phyloP scores from a whole-genome alignment of 352 stramenopile species.

The Phytophthora pistaciae region DNA sequence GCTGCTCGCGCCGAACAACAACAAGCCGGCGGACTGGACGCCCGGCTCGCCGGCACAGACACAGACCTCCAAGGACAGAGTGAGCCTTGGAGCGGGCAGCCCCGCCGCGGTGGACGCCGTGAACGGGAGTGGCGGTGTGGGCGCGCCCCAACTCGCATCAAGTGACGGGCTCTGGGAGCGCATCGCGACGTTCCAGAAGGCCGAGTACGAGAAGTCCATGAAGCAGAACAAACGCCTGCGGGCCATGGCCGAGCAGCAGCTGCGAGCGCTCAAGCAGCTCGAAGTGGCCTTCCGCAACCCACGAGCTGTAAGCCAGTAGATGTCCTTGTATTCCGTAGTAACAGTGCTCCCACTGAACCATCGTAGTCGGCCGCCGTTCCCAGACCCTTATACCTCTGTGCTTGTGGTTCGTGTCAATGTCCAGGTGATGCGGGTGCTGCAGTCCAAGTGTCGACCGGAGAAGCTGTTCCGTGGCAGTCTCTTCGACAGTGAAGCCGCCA shows the following conservation, averaged over 20 bases:
- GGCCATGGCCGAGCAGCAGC: constrained; percentile 42
- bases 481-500: constrained; percentile 33
- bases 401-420: not conserved
- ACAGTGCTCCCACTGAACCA: constrained; percentile 27
- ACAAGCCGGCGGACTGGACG: constrained; percentile 10
- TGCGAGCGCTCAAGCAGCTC: constrained; percentile 43
- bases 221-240: constrained; percentile 46
- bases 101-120: constrained; percentile 24
- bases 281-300: constrained; percentile 43
- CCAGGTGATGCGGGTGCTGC: constrained; percentile 3
- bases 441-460: constrained; percentile 9
- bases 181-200: constrained; percentile 41
- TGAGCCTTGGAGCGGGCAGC: constrained; percentile 10
- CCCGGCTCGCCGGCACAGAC: constrained; percentile 27
- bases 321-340: constrained; percentile 28
- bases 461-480: constrained; percentile 16
- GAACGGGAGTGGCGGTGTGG: not conserved
- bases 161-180: constrained; percentile 39
- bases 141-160: constrained; percentile 2
- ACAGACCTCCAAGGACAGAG: constrained; percentile 15
- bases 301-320: constrained; percentile 37
- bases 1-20: constrained; percentile 15
- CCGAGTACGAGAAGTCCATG: constrained; percentile 35
- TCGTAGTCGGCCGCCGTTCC: constrained; percentile 5
- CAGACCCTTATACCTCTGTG: constrained; percentile 19